Evolutionary conservation across 73 alveolate species (phyloP).

Genomic region (Breviolum minutum): DNA sequence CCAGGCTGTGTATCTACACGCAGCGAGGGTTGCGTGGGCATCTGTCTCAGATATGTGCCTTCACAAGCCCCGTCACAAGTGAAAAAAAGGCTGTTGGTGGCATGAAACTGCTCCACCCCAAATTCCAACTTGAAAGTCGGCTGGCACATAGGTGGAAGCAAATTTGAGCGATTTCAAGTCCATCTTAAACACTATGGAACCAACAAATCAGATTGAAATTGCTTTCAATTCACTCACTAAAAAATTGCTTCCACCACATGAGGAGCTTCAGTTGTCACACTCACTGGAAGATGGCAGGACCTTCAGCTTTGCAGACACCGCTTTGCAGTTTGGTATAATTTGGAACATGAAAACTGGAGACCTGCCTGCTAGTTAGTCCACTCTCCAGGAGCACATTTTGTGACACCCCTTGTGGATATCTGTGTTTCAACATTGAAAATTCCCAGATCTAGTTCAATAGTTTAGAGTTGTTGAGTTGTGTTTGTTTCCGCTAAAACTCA

Average conservation of each 20-base stretch:
- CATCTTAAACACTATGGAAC: too few species aligned
- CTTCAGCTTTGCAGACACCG: background rate
- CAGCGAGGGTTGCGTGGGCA: background rate
- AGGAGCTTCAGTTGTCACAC: background rate
- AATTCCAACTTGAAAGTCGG: background rate
- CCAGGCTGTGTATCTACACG: conserved; percentile 6
- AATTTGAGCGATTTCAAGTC: too few species aligned
- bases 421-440: too few species aligned
- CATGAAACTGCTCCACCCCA: background rate
- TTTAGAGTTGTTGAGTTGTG: too few species aligned
- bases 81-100: conserved; percentile 7
- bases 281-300: conserved; percentile 27
- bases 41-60: conserved; percentile 41
- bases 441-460: too few species aligned
- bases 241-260: background rate
- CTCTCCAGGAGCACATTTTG: too few species aligned
- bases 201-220: too few species aligned
- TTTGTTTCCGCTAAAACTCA: too few species aligned
- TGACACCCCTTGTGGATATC: background rate
- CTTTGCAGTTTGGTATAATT: too few species aligned
- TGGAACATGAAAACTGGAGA: too few species aligned
- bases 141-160: background rate
- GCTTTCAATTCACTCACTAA: too few species aligned
- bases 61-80: conserved; percentile 33
- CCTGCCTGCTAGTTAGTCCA: too few species aligned